A percentile compares a stretch with the other conserved stretches of the same genome.
Conservation (phyloP, 345 rosid genomes). For the Excoecaria agallocha region DNA sequence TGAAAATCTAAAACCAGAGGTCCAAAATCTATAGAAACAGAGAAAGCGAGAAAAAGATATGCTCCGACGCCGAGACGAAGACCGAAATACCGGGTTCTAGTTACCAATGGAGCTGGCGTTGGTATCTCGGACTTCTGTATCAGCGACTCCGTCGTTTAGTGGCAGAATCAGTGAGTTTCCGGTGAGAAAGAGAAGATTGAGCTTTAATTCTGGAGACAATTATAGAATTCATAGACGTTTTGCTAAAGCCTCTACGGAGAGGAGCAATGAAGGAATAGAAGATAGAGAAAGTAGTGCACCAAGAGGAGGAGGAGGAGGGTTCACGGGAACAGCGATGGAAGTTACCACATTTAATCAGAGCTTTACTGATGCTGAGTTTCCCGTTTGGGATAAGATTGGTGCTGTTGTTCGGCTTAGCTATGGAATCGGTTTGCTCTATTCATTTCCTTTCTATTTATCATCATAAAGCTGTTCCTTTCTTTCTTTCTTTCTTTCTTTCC, state of each 20-base stretch:
- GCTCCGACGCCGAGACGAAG: neutral
- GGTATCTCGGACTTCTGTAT: constrained; percentile 26
- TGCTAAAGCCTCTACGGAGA: constrained; percentile 48
- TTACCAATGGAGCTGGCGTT: constrained; percentile 47
- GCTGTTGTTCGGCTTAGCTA: constrained; percentile 81
- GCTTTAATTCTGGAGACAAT: constrained; percentile 18
- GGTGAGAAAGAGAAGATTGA: constrained; percentile 30
- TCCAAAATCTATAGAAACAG: neutral
- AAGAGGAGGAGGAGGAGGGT: constrained; percentile 28
- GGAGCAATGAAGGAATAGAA: constrained; percentile 46
- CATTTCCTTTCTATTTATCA: neutral
- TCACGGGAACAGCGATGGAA: constrained; percentile 60
- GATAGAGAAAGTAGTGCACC: constrained; percentile 38
- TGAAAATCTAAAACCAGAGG: neutral
- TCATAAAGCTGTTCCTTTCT: neutral
- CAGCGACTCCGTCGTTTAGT: constrained; percentile 31
- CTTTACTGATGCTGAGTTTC: constrained; percentile 61
- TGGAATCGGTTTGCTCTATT: constrained; percentile 66
- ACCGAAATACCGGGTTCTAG: constrained; percentile 18
- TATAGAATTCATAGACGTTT: constrained; percentile 14
- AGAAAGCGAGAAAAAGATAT: neutral
- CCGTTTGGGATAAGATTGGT: constrained; percentile 91
- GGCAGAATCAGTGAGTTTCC: constrained; percentile 26
- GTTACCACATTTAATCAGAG: constrained; percentile 68
- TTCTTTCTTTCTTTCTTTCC: neutral